Evolutionary conservation across 192 early-diverging fungal genomes (phyloP).

Genomic region (Geranomyces michiganensis): DNA sequence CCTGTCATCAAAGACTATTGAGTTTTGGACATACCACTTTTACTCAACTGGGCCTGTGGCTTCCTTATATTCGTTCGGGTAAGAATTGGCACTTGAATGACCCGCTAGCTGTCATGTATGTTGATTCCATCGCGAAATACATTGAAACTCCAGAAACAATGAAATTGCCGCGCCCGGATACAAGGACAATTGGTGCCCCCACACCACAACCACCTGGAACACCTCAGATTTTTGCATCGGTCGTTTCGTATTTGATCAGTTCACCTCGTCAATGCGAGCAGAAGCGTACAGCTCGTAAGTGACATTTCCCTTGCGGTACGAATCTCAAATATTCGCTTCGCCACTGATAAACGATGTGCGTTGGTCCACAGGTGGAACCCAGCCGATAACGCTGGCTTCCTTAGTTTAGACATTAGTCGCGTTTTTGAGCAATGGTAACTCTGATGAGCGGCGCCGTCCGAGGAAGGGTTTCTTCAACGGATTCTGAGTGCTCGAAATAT

Average conservation of each 20-base stretch:
- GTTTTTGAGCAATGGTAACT: constrained; percentile 17
- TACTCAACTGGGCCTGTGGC: constrained; percentile 13
- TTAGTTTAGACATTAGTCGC: constrained; percentile 2
- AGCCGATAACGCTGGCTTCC: neutral
- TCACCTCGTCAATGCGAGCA: neutral
- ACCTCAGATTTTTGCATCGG: constrained; percentile 14
- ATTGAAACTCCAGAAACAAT: constrained; percentile 7
- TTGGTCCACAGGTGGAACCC: constrained; percentile 7
- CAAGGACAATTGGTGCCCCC: constrained; percentile 5
- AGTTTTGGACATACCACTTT: constrained; percentile 23
- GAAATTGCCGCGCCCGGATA: constrained; percentile 9
- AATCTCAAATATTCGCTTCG: too few species aligned
- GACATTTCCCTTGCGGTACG: too few species aligned
- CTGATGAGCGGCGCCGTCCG: neutral
- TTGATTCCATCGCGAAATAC: neutral
- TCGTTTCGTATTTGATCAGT: constrained; percentile 15
- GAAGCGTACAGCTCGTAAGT: constrained; percentile 15
- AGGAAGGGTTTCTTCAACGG: too few species aligned
- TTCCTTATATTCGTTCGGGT: constrained; percentile 13
- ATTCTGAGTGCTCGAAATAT: neutral
- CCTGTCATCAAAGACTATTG: neutral
- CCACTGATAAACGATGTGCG: too few species aligned
- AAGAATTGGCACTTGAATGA: too few species aligned
- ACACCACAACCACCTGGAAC: neutral
- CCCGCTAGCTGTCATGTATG: too few species aligned